Base-by-base conservation (phyloP, 2,329 filamentous ascomycete genomes). In the Trichoderma hamatum region DNA sequence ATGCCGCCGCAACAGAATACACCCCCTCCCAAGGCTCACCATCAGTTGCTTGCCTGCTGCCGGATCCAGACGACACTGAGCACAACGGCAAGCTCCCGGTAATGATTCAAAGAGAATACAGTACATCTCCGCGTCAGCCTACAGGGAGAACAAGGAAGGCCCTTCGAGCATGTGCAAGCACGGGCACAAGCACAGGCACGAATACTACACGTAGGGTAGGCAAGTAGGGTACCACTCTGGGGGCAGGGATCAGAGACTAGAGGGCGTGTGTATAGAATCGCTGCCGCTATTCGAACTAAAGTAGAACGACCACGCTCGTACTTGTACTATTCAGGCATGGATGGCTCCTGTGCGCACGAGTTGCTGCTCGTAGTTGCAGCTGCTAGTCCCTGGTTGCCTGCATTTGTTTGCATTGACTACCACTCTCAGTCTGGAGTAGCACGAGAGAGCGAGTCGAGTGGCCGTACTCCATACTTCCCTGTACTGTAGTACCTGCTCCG, bases 341-440 rank as follows among this genome's bases (percentile, higher is more conserved):
- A 51, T 56, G 62, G 51, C 51, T 65, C 16, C 49, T 51, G 51
- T 43, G 51, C 64, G 39, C 64, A 67, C 64, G 64, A 67, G 54
- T 67, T 67, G 61, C 61, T 64, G 61, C 14, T 54, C 19, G 30
- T 64, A 64, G 60, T 30, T 63, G 60, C 60, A 63, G 60, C 21
- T 54, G 51, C 51, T 64, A 43, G 63, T 58, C 43, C 63, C 63
- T 58, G 63, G 63, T 54, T 66, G 52, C 62, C 63, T 66, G 63
- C 63, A 66, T 66, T 24, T 49, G 21, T 49, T 49, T 66, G 63
- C 61, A 64, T 64, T 64, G 61, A 58, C 39, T 49, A 26, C 52
- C 32, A 55, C 63, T 49, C 63, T 55, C 63, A 66, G 63, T 66
- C 63, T 66, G 63, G 63, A 66, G 63, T 66, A 66, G 52, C 51